phyloP scores from a whole-genome alignment of 257 asterid genomes.

The Scutellaria galericulata region DNA sequence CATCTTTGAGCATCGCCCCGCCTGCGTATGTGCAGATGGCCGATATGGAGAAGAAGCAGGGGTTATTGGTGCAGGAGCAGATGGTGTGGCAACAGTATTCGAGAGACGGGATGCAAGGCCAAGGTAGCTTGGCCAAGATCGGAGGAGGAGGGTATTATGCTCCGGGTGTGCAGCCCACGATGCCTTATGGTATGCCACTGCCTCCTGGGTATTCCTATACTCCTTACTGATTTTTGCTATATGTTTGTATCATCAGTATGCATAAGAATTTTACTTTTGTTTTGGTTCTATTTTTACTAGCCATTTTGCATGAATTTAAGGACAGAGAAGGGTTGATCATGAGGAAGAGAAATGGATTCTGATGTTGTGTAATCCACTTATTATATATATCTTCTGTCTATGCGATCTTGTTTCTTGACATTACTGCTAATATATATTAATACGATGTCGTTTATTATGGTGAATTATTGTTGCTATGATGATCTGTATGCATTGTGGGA shows the following conservation, averaged over 20 bases:
- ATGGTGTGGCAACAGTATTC: constrained; percentile 86
- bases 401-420: constrained; percentile 37
- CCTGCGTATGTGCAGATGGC: constrained; percentile 92
- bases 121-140: constrained; percentile 72
- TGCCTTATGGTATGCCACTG: constrained; percentile 86
- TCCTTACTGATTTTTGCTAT: constrained; percentile 48
- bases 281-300: constrained; percentile 42
- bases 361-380: constrained; percentile 35
- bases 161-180: constrained; percentile 60
- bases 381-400: constrained; percentile 33
- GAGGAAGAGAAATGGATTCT: constrained; percentile 38
- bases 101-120: constrained; percentile 86
- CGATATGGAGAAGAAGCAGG: constrained; percentile 85
- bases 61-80: constrained; percentile 73
- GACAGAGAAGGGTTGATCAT: constrained; percentile 25
- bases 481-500: no score
- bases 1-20: constrained; percentile 71
- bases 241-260: constrained; percentile 13
- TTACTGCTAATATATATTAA: constrained; percentile 26
- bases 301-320: constrained; percentile 46
- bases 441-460: background rate
- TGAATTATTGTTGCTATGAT: background rate
- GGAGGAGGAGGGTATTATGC: constrained; percentile 59
- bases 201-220: constrained; percentile 65
- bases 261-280: constrained; percentile 35